phyloP scores from a whole-genome alignment of 306 rosid species.

The Malus asiatica region DNA sequence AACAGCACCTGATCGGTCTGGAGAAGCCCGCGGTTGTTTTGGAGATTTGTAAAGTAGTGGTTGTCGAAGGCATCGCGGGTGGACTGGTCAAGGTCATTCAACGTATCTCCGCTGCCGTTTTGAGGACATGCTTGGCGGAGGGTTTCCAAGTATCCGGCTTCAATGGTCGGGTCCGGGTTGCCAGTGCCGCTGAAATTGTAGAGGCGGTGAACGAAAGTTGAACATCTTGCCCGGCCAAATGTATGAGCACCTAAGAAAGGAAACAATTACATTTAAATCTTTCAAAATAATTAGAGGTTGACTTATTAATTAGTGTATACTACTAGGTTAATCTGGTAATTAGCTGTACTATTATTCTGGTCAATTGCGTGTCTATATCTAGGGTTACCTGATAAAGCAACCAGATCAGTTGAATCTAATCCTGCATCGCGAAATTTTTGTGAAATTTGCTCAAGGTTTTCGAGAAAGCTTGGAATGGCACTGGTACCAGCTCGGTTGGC shows the following conservation, averaged over 20 bases:
- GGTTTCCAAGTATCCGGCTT: slow-evolving; percentile 17
- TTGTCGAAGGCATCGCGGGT: slow-evolving; percentile 32
- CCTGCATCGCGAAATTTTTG: slow-evolving; percentile 41
- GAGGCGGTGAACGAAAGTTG: slow-evolving; percentile 3
- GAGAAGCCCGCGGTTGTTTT: slow-evolving; percentile 28
- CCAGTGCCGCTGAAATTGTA: slow-evolving; percentile 15
- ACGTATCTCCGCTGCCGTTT: not conserved
- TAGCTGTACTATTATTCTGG: too few relatives aligned
- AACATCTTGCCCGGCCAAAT: slow-evolving; percentile 33
- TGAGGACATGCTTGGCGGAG: slow-evolving; percentile 33
- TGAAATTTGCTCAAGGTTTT: not conserved
- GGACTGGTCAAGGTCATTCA: slow-evolving; percentile 25
- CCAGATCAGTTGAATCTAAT: slow-evolving; percentile 54
- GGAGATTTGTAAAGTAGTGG: slow-evolving; percentile 40
- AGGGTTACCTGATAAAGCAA: slow-evolving; percentile 30
- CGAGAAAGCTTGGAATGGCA: not conserved
- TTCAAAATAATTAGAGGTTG: not conserved
- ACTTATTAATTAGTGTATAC: not conserved
- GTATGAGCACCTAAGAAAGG: slow-evolving; percentile 35
- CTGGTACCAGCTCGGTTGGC: not conserved
- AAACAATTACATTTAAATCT: not conserved
- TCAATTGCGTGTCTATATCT: too few relatives aligned
- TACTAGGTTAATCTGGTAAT: not conserved
- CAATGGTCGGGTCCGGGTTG: slow-evolving; percentile 24
- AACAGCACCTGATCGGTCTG: slow-evolving; percentile 34